Percentiles rank a stretch among this genome's conserved stretches.
These are phyloP conservation scores for Leccinum broughii DNA, from an alignment of 768 basidiomycete genomes.

Conservation along the genomic window DNA sequence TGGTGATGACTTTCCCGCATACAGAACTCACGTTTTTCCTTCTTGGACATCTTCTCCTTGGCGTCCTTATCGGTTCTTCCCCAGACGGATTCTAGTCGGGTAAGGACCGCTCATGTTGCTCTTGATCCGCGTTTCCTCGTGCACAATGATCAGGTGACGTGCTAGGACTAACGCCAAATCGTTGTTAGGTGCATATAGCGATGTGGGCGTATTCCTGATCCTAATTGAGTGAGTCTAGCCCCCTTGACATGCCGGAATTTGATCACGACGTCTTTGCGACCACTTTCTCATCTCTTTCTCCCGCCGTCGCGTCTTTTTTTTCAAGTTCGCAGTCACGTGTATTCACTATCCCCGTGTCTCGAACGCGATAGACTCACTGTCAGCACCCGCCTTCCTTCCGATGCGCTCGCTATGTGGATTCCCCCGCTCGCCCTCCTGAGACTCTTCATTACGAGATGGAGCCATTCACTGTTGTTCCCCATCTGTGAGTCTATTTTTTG, in stretches of 20 bases:
- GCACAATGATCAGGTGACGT: neutral
- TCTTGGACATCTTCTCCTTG: constrained; percentile 82
- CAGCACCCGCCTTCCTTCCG: constrained; percentile 46
- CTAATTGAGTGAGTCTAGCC: constrained; percentile 67
- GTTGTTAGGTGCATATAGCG: constrained; percentile 72
- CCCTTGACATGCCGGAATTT: neutral
- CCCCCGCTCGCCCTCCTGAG: constrained; percentile 76
- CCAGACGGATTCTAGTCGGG: constrained; percentile 27
- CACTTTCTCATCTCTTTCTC: neutral
- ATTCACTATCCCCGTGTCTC: neutral
- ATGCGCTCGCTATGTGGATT: constrained; percentile 75
- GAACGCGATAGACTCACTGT: constrained; percentile 49
- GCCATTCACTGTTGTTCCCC: constrained; percentile 92
- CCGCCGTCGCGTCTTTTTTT: neutral
- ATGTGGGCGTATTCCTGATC: constrained; percentile 92
- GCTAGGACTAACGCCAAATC: neutral
- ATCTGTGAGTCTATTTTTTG: constrained; percentile 54
- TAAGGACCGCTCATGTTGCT: constrained; percentile 1
- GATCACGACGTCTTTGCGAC: neutral
- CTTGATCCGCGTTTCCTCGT: neutral
- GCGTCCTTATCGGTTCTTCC: constrained; percentile 90
- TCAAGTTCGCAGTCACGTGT: neutral
- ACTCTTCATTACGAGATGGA: constrained; percentile 72
- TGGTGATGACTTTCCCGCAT: constrained; percentile 3
- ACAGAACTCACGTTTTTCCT: constrained; percentile 69